Evolutionary conservation across 2,329 filamentous ascomycete genomes (phyloP), one percentile per base, ranked within the genome.

Genomic region (Phyllosticta paracitricarpa): DNA sequence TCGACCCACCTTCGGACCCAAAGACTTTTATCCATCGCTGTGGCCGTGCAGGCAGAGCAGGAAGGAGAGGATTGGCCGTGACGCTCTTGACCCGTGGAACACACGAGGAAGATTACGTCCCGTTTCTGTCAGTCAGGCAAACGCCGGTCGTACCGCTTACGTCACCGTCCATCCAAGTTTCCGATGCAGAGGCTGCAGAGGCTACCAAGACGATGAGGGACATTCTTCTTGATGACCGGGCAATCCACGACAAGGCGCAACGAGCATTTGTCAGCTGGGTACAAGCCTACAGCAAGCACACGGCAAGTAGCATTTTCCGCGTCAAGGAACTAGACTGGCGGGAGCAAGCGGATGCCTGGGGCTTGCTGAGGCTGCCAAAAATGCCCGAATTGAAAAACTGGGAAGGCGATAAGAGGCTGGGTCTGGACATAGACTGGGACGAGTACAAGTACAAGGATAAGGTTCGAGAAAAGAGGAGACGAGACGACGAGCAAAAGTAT

Each of bases 211-310:
- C 76, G 54, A 87, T 96, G 61, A 83, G 89, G 26, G 76, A 78
- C 10, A 70, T 83, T 3, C 81, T 86, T 12, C 75, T 78, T 28
- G 73, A 76, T 51, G 88, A 90, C 70, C 78, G 87, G 25, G 83
- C 84, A 26, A 71, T 94, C 10, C 87, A 94, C 71, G 91, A 97
- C 72, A 94, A 96, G 69, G 91, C 89, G 0, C 91, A 96, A 70
- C 86, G 87, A 64, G 94, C 87, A 0, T 97, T 99, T 68, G 93
- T 97, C 24, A 93, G 89, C 70, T 97, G 91, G 89, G 85, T 96
- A 1, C 85, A 91, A 70, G 89, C 89, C 66, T 97, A 97, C 76
- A 89, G 85, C 70, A 95, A 94, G 69, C 94, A 97, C 69, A 86
- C 92, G 66, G 91, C 93, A 0, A 87, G 85, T 63, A 95, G 91